phyloP scores from a whole-genome alignment of 495 filamentous ascomycete genomes.

The Venustampulla echinocandica region DNA sequence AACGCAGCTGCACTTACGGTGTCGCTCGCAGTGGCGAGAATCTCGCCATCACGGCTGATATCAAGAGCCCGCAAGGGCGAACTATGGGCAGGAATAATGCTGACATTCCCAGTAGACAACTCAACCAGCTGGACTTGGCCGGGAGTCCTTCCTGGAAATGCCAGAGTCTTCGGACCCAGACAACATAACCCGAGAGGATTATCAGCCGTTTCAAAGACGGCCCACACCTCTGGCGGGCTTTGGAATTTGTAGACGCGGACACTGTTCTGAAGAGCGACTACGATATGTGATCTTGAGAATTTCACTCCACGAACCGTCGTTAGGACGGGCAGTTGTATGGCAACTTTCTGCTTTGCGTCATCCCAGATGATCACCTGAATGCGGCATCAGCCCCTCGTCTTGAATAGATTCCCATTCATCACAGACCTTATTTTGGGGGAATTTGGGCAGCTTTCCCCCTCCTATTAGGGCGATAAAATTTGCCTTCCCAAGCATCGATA shows the following conservation, averaged over 20 bases:
- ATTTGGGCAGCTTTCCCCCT: constrained; percentile 79
- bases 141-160: constrained; percentile 73
- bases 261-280: constrained; percentile 73
- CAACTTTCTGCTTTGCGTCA: constrained; percentile 66
- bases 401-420: background rate
- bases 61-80: constrained; percentile 70
- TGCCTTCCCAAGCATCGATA: constrained; percentile 78
- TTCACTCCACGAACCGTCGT: constrained; percentile 71
- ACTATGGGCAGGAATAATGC: constrained; percentile 88
- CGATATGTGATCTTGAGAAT: constrained; percentile 67
- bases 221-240: constrained; percentile 61
- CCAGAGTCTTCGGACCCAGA: constrained; percentile 60
- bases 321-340: constrained; percentile 64
- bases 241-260: constrained; percentile 77
- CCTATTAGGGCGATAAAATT: constrained; percentile 88
- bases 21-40: constrained; percentile 88
- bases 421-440: constrained; percentile 73
- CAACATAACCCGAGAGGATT: constrained; percentile 78
- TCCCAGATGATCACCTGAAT: constrained; percentile 82
- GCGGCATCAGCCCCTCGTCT: background rate
- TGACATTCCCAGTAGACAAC: constrained; percentile 71
- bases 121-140: constrained; percentile 93
- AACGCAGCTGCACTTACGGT: constrained; percentile 41
- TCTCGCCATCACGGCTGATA: constrained; percentile 68
- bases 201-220: constrained; percentile 76